Base-by-base conservation (phyloP, 2,329 filamentous ascomycete species). In the Nannizziopsis barbatae region DNA sequence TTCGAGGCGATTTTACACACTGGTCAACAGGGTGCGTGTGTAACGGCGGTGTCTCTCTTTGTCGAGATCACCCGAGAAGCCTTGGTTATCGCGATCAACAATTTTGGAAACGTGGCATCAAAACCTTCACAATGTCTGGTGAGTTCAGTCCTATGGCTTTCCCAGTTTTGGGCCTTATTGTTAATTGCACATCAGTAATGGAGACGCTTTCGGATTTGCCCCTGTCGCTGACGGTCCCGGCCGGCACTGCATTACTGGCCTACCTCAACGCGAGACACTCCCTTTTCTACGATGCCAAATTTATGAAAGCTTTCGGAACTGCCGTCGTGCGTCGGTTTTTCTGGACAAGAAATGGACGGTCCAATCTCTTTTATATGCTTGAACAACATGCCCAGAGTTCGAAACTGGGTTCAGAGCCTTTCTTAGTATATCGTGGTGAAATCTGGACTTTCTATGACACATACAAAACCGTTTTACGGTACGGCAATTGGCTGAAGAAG, bases 211-310 rank as follows among this genome's bases (percentile, higher is more conserved):
- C 46, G 38, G 10, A 18, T n/a, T 5, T 70, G 31, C 64, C 69
- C 14, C 55, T 69, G 38, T 56, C 63, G 39, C 51, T 71, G 36
- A 71, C 78, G 5, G 69, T 75, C 22, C 79, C 83, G 14, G 81
- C 81, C 12, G 75, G 78, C 39, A 74, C 75, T 27, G 83, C 84
- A 3, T 74, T 75, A 3, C 69, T 83, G n/a, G 83, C 85, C 30
- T 94, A 93, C 63, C 65, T 90, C 56, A 86, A 92, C 60, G 87
- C 84, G 37, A 80, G 77, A 62, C 75, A 74, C 50, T 74, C 76
- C 5, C 57, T 89, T 39, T 80, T 72, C 61, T 80, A 85, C 61
- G 87, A 94, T 64, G 63, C 71, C 38, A 61, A 66, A 6, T 62
- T 88, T 12, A 58, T 90, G n/a, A 71, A 68, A 31, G 73, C 74